Percentiles rank a stretch among this genome's conserved stretches.
Conservation (phyloP, 2,329 filamentous ascomycete genomes). For the Moelleriella libera region DNA sequence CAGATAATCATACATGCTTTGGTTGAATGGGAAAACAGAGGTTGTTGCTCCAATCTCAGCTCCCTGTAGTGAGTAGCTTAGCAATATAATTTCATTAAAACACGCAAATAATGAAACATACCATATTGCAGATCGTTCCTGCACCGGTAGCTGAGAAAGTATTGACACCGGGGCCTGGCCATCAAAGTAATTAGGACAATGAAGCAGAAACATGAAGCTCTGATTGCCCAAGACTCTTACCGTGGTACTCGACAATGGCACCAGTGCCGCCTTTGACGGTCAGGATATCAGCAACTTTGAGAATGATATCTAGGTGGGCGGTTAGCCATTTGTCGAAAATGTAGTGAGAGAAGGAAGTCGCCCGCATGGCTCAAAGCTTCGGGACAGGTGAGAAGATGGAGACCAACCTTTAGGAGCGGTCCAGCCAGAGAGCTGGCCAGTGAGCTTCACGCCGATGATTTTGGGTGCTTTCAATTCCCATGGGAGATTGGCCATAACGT, state of each 20-base stretch:
- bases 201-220: no score
- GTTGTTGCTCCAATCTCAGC: conserved; percentile 77
- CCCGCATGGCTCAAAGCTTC: not conserved
- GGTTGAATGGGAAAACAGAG: conserved; percentile 94
- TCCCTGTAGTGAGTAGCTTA: conserved; percentile 8
- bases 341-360: not conserved
- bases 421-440: conserved; percentile 81
- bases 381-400: not conserved
- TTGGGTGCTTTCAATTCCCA: conserved; percentile 99
- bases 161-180: conserved; percentile 41
- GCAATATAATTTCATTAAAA: not conserved
- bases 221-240: conserved; percentile 20
- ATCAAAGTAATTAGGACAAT: not conserved
- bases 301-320: conserved; percentile 61
- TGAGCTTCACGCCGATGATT: conserved; percentile 91
- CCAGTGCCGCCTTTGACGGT: conserved; percentile 98
- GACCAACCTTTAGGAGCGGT: conserved; percentile 72
- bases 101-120: conserved; percentile 7
- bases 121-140: conserved; percentile 67
- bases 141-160: conserved; percentile 40
- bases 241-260: conserved; percentile 68
- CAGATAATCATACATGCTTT: conserved; percentile 95
- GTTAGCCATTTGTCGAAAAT: not conserved
- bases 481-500: conserved; percentile 93
- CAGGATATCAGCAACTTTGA: conserved; percentile 91